Conservation (phyloP, 768 basidiomycete species). For the Nidularia pulvinata region DNA sequence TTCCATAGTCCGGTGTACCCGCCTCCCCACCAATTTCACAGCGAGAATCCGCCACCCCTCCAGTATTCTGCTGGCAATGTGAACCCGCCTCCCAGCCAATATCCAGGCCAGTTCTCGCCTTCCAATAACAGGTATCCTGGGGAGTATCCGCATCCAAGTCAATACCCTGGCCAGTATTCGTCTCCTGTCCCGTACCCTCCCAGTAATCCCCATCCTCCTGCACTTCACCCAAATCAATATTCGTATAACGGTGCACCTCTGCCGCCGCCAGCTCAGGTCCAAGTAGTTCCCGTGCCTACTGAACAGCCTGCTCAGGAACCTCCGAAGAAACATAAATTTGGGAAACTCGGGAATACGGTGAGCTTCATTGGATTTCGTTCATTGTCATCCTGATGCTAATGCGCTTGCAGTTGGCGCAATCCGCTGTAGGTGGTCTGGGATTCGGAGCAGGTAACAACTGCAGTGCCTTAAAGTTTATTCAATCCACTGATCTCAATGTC, state of each 20-base stretch:
- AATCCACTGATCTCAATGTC: slow-evolving; percentile 28
- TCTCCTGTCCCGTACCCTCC: slow-evolving; percentile 1
- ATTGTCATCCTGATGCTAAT: slow-evolving; percentile 1
- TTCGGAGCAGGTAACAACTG: slow-evolving; percentile 64
- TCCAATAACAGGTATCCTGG: too few species aligned
- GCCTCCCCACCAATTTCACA: background rate
- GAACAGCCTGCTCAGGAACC: slow-evolving; percentile 15
- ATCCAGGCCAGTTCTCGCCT: background rate
- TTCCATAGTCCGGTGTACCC: background rate
- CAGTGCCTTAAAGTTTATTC: background rate
- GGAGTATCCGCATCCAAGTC: too few species aligned
- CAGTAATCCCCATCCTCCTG: slow-evolving; percentile 6
- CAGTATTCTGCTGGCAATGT: background rate
- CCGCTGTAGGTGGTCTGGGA: slow-evolving; percentile 66
- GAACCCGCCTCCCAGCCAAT: background rate
- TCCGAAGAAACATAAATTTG: slow-evolving; percentile 54
- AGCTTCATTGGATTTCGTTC: slow-evolving; percentile 2
- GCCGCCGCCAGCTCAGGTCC: background rate
- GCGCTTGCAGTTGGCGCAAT: slow-evolving; percentile 40
- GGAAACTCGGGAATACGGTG: slow-evolving; percentile 52
- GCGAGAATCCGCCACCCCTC: slow-evolving; percentile 5
- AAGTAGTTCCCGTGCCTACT: background rate
- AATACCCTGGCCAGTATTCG: background rate
- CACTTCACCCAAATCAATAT: background rate
- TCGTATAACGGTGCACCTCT: background rate